A percentile compares a stretch with the other conserved stretches of the same genome.
Evolutionary conservation across 2,329 filamentous ascomycete genomes (phyloP).

Genomic region (Penicillium freii): DNA sequence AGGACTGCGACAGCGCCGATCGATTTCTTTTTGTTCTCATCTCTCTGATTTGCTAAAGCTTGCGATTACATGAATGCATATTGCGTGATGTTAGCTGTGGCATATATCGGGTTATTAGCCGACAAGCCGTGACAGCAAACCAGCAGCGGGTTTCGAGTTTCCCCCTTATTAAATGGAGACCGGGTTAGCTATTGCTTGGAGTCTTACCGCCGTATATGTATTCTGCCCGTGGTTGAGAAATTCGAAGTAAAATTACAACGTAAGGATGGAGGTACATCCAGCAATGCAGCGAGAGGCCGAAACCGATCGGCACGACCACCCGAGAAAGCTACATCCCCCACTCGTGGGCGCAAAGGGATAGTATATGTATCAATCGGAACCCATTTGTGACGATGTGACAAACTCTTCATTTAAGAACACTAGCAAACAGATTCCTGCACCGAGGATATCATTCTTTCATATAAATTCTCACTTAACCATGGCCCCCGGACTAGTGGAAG

Average conservation of each 20-base stretch:
- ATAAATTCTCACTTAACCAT: not conserved
- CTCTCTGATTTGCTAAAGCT: not conserved
- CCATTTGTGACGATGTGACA: not conserved
- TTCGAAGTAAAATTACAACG: too few relatives aligned
- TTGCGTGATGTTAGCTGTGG: not conserved
- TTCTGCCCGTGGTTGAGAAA: too few relatives aligned
- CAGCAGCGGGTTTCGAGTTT: too few relatives aligned
- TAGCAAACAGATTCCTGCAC: too few relatives aligned
- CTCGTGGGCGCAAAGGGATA: not conserved
- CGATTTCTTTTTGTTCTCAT: not conserved
- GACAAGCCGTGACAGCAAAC: not conserved
- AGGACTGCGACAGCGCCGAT: too few relatives aligned
- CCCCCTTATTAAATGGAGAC: too few relatives aligned
- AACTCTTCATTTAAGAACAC: not conserved
- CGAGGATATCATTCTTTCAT: not conserved
- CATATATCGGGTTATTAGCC: not conserved
- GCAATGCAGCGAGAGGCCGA: not conserved
- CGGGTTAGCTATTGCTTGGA: too few relatives aligned
- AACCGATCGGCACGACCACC: constrained; percentile 14
- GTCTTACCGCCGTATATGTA: too few relatives aligned
- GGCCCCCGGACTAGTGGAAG: constrained; percentile 9
- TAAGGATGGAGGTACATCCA: too few relatives aligned
- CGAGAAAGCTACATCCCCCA: not conserved
- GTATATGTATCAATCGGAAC: constrained; percentile 3
- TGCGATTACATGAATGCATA: not conserved